Evolutionary conservation across 2,329 filamentous ascomycete species (phyloP).

Genomic region (Colletotrichum sojae): DNA sequence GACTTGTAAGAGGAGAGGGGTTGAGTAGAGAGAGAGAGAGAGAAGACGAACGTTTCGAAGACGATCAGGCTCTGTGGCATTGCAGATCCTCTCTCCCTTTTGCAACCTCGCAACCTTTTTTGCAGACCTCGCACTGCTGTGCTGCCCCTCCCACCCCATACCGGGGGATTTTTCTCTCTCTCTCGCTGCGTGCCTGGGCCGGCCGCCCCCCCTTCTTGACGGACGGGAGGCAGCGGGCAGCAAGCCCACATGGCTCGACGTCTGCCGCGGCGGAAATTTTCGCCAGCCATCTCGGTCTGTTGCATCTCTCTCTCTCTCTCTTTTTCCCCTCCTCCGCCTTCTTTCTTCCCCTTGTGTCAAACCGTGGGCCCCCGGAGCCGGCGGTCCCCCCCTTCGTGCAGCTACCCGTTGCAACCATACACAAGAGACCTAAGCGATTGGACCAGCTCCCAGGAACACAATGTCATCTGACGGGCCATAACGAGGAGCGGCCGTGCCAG

Average conservation of each 20-base stretch:
- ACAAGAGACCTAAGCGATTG: constrained; percentile 32
- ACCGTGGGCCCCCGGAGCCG: constrained; percentile 29
- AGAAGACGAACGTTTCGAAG: constrained; percentile 18
- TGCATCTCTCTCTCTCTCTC: constrained; percentile 18
- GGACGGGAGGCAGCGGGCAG: constrained; percentile 29
- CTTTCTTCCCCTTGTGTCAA: neutral
- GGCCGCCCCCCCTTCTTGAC: constrained; percentile 8
- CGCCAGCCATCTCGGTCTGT: constrained; percentile 29
- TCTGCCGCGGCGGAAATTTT: constrained; percentile 35
- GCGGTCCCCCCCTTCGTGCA: constrained; percentile 19
- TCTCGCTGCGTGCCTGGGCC: constrained; percentile 12
- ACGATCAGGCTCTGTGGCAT: constrained; percentile 32
- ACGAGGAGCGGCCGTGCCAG: constrained; percentile 2
- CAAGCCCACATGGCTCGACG: constrained; percentile 34
- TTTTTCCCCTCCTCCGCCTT: no score
- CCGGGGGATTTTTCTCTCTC: constrained; percentile 22
- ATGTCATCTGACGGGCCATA: constrained; percentile 36
- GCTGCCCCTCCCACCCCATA: neutral
- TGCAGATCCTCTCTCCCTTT: constrained; percentile 22
- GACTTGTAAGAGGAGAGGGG: no score
- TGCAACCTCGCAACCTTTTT: no score
- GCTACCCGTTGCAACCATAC: constrained; percentile 23
- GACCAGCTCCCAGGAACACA: constrained; percentile 31
- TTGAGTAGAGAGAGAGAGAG: constrained; percentile 2
- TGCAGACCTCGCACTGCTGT: neutral